These are phyloP conservation scores for Coemansia sp. DNA, from an alignment of 192 early-diverging fungal genomes.

Conservation along the genomic window DNA sequence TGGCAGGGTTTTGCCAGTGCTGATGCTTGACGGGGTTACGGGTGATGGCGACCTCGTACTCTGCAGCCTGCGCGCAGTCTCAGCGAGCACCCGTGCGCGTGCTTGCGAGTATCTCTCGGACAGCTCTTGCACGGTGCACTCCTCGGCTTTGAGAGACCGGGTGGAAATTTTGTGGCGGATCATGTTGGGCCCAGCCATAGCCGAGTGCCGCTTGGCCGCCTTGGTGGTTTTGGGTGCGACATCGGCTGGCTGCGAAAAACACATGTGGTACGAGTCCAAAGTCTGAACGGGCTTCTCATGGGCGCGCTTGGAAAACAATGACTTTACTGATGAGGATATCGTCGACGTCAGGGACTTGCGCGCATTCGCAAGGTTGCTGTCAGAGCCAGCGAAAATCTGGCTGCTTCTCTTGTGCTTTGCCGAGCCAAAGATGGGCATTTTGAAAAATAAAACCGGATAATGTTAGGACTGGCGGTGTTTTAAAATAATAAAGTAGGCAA, in stretches of 20 bases:
- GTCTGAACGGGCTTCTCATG: neutral
- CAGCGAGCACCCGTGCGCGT: conserved; percentile 32
- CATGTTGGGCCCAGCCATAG: neutral
- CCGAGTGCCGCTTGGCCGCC: neutral
- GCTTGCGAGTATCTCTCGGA: conserved; percentile 33
- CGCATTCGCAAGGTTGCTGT: conserved; percentile 8
- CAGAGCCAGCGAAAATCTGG: neutral
- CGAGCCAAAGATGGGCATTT: conserved; percentile 25
- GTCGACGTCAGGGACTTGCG: conserved; percentile 20
- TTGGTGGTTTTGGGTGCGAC: neutral
- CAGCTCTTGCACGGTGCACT: neutral
- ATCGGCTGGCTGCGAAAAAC: neutral
- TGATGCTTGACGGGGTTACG: conserved; percentile 37
- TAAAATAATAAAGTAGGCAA: neutral
- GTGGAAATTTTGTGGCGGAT: conserved; percentile 11
- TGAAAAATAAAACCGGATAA: neutral
- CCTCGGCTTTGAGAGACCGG: neutral
- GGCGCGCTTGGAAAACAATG: conserved; percentile 26
- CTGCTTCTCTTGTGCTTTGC: conserved; percentile 16
- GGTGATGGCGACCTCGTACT: conserved; percentile 19
- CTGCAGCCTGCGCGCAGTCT: conserved; percentile 34
- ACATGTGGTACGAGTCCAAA: neutral
- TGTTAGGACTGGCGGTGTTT: no score
- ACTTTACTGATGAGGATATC: conserved; percentile 36
- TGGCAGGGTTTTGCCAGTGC: conserved; percentile 36